Evolutionary conservation across 2,329 filamentous ascomycete genomes (phyloP).

Genomic region (Dissoconium aciculare): DNA sequence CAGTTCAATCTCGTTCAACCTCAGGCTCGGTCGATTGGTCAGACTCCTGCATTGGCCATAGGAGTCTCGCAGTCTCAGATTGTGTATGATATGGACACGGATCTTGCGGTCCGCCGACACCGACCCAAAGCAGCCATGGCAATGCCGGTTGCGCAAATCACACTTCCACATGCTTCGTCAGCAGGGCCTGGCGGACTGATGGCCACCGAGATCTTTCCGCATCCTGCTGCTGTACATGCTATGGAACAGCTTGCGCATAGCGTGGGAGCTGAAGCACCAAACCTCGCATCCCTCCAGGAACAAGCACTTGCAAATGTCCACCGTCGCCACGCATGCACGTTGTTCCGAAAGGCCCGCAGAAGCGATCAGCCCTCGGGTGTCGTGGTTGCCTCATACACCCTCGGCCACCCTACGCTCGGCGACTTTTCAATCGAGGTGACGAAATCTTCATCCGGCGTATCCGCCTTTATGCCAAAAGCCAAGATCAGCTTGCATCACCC

Average conservation of each 20-base stretch:
- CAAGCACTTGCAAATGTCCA: slow-evolving; percentile 46
- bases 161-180: slow-evolving; percentile 10
- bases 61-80: slow-evolving; percentile 12
- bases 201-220: slow-evolving; percentile 29
- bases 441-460: slow-evolving; percentile 20
- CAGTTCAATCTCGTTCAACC: slow-evolving; percentile 17
- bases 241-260: slow-evolving; percentile 48
- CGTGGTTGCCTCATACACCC: slow-evolving; percentile 27
- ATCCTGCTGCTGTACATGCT: slow-evolving; percentile 32
- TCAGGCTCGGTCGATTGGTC: neutral
- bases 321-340: slow-evolving; percentile 52
- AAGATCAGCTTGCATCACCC: slow-evolving; percentile 26
- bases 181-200: slow-evolving; percentile 1
- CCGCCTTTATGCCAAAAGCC: slow-evolving; percentile 10
- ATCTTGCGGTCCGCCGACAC: slow-evolving; percentile 15
- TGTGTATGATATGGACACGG: slow-evolving; percentile 17
- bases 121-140: slow-evolving; percentile 11
- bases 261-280: slow-evolving; percentile 49
- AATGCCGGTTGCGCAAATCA: slow-evolving; percentile 15
- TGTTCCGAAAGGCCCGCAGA: slow-evolving; percentile 45
- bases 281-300: slow-evolving; percentile 45
- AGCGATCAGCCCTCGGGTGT: slow-evolving; percentile 13
- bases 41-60: slow-evolving; percentile 13
- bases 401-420: slow-evolving; percentile 33
- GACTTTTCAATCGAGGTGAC: slow-evolving; percentile 28